Percentiles rank a stretch among this genome's conserved stretches.
Evolutionary conservation across 306 rosid genomes (phyloP).

Genomic region (Glycine soja): DNA sequence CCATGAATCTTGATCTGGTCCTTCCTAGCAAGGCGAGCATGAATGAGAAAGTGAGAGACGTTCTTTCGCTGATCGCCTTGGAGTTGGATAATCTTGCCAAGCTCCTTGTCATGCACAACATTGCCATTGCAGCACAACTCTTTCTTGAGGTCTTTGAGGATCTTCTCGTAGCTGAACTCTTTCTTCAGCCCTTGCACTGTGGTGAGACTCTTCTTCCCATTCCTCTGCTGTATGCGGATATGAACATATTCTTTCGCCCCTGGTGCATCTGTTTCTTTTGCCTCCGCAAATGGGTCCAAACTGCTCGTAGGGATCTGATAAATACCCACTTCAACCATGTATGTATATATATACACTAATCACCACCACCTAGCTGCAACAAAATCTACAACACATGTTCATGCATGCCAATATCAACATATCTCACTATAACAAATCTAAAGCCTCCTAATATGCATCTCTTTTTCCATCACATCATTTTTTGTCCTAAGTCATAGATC

Average conservation of each 20-base stretch:
- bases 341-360: conserved; percentile 40
- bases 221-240: conserved; percentile 79
- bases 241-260: conserved; percentile 77
- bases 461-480: background rate
- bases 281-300: conserved; percentile 76
- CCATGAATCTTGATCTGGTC: conserved; percentile 91
- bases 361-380: background rate
- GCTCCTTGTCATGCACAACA: conserved; percentile 83
- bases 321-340: conserved; percentile 73
- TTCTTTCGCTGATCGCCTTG: conserved; percentile 96
- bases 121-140: conserved; percentile 89
- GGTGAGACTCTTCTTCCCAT: conserved; percentile 78
- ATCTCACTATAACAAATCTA: background rate
- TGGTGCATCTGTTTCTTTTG: conserved; percentile 67
- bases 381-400: background rate
- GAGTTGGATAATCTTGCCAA: conserved; percentile 90
- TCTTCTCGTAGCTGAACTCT: conserved; percentile 75
- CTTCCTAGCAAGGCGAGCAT: conserved; percentile 67
- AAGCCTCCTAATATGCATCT: background rate
- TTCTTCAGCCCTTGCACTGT: conserved; percentile 80
- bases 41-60: conserved; percentile 72
- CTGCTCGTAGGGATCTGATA: conserved; percentile 56
- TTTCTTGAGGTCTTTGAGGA: conserved; percentile 79
- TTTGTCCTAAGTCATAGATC: too few species aligned
- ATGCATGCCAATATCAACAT: background rate